Evolutionary conservation across 2,329 filamentous ascomycete genomes (phyloP).

Genomic region (Clathrospora elynae): DNA sequence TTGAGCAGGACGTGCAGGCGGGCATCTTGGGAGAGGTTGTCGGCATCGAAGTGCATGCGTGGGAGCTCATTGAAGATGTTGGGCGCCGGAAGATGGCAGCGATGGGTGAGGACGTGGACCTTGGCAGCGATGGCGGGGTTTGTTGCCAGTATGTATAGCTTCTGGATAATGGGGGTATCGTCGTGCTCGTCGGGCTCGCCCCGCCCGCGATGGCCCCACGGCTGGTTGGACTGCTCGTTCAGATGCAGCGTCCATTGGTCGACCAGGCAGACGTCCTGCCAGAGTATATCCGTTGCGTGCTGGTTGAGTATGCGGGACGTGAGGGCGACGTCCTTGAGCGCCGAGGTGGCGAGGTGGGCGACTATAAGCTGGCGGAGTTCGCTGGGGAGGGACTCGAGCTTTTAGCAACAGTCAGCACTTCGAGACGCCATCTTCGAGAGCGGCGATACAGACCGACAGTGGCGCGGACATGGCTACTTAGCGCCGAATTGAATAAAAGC

Average conservation of each 20-base stretch:
- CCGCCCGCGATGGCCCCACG: conserved; percentile 18
- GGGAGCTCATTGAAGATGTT: conserved; percentile 53
- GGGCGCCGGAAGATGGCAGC: conserved; percentile 54
- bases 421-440: neutral
- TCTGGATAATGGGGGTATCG: conserved; percentile 52
- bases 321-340: conserved; percentile 42
- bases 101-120: conserved; percentile 52
- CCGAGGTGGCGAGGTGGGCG: conserved; percentile 36
- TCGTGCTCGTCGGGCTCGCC: conserved; percentile 39
- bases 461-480: too few species aligned
- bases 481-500: neutral
- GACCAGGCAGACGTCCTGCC: conserved; percentile 49
- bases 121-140: conserved; percentile 50
- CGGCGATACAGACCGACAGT: too few species aligned
- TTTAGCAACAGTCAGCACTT: conserved; percentile 5
- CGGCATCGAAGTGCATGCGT: conserved; percentile 46
- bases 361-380: conserved; percentile 51
- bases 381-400: conserved; percentile 47
- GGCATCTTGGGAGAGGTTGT: conserved; percentile 49
- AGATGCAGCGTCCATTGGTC: conserved; percentile 46
- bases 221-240: conserved; percentile 17
- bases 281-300: conserved; percentile 47
- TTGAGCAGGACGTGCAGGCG: conserved; percentile 49
- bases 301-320: conserved; percentile 45
- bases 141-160: conserved; percentile 50